A percentile compares a stretch with the other conserved stretches of the same genome.
phyloP scores from a whole-genome alignment of 2,329 filamentous ascomycete species.

The Alternaria gaisen region DNA sequence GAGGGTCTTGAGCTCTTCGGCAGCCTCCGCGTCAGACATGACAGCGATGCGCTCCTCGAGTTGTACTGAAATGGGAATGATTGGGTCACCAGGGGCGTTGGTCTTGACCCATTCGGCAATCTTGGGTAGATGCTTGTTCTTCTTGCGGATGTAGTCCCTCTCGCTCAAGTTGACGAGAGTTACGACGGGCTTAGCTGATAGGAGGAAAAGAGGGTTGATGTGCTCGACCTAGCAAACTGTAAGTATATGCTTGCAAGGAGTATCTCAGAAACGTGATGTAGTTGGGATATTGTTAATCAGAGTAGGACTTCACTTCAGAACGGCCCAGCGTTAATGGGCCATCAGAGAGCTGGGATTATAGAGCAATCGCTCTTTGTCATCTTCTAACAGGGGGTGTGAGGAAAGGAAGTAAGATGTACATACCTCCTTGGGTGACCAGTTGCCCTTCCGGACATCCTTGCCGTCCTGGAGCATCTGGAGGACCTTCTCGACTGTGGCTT shows the following conservation, averaged over 20 bases:
- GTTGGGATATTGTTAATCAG: conserved; percentile 62
- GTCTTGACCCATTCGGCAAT: conserved; percentile 96
- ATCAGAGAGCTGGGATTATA: conserved; percentile 99
- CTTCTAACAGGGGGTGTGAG: conserved; percentile 64
- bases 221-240: conserved; percentile 78
- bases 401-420: conserved; percentile 48
- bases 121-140: conserved; percentile 98
- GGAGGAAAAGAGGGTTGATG: conserved; percentile 94
- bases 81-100: conserved; percentile 84
- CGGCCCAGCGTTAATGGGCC: conserved; percentile 80
- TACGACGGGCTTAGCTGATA: conserved; percentile 96
- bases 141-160: conserved; percentile 96
- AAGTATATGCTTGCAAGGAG: conserved; percentile 29
- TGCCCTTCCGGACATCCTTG: conserved; percentile 91
- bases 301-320: conserved; percentile 85
- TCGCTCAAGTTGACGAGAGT: conserved; percentile 97
- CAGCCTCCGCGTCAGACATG: conserved; percentile 78
- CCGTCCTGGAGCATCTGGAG: conserved; percentile 83
- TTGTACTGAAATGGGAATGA: conserved; percentile 90
- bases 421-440: conserved; percentile 96
- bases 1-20: conserved; percentile 87
- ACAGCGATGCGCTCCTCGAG: conserved; percentile 91
- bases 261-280: conserved; percentile 5
- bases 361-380: conserved; percentile 99
- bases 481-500: conserved; percentile 91